Evolutionary conservation across 169 alveolate genomes (phyloP).

Genomic region (Condylostoma magnum): DNA sequence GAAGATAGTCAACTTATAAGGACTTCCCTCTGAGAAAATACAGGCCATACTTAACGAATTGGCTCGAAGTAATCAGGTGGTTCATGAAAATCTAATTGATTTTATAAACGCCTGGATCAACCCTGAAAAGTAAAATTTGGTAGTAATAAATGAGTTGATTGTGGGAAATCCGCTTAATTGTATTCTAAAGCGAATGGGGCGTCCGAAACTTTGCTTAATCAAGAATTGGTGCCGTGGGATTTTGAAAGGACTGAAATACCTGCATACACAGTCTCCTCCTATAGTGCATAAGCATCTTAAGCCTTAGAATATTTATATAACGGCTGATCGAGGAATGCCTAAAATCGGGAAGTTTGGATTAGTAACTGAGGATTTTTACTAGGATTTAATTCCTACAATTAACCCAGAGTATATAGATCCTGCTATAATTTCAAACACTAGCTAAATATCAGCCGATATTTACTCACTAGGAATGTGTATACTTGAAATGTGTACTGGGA

Average conservation of each 20-base stretch:
- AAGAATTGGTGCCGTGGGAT: slow-evolving; percentile 74
- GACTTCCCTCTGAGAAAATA: slow-evolving; percentile 38
- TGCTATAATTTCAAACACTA: slow-evolving; percentile 87
- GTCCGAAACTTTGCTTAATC: slow-evolving; percentile 60
- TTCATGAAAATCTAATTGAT: slow-evolving; percentile 68
- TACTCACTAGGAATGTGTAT: slow-evolving; percentile 91
- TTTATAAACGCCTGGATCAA: slow-evolving; percentile 55
- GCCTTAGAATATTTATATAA: slow-evolving; percentile 71
- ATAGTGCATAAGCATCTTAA: slow-evolving; percentile 74
- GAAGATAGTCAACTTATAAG: neutral
- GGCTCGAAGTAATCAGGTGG: slow-evolving; percentile 49
- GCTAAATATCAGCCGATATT: slow-evolving; percentile 88
- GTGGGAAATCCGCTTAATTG: slow-evolving; percentile 69
- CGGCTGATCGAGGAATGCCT: slow-evolving; percentile 60
- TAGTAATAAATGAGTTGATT: slow-evolving; percentile 71
- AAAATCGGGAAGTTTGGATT: slow-evolving; percentile 77
- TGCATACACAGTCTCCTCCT: slow-evolving; percentile 67
- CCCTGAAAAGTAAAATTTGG: slow-evolving; percentile 58
- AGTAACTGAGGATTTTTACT: slow-evolving; percentile 12
- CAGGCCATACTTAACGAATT: slow-evolving; percentile 55
- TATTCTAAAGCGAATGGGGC: slow-evolving; percentile 56
- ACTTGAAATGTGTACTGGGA: slow-evolving; percentile 83
- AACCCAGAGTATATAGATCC: slow-evolving; percentile 94
- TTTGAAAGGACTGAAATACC: slow-evolving; percentile 66
- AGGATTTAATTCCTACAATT: slow-evolving; percentile 42